A percentile compares a stretch with the other conserved stretches of the same genome.
Conservation (phyloP, 2,329 filamentous ascomycete species). For the Emergomyces pasteurianus region DNA sequence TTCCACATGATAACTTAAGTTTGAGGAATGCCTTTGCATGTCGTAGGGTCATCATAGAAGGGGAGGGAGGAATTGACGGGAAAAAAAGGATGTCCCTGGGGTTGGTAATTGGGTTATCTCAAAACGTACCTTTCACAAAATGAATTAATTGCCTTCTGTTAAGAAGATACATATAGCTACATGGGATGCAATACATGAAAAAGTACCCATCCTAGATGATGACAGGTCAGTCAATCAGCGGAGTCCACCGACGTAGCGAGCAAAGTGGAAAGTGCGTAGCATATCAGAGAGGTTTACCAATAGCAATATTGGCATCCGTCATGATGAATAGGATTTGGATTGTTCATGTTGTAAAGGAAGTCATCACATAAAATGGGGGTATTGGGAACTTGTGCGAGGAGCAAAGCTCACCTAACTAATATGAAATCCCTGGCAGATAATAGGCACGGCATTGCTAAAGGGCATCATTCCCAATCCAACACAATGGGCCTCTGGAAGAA, state of each 20-base stretch:
- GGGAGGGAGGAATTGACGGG: slow-evolving; percentile 6
- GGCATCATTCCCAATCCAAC: neutral
- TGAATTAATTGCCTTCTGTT: neutral
- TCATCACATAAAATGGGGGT: slow-evolving; percentile 25
- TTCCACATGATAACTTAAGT: slow-evolving; percentile 53
- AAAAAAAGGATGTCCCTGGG: slow-evolving; percentile 2
- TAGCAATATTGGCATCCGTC: slow-evolving; percentile 42
- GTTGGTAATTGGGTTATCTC: neutral
- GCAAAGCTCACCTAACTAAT: neutral
- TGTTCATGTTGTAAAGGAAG: slow-evolving; percentile 34
- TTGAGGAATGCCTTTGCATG: slow-evolving; percentile 59
- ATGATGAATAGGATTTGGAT: slow-evolving; percentile 47
- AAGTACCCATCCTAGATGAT: neutral
- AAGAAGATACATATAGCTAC: neutral
- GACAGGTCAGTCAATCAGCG: slow-evolving; percentile 5
- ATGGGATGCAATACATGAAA: neutral
- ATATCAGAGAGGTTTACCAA: slow-evolving; percentile 42
- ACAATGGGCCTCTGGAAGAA: neutral
- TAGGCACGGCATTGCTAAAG: neutral
- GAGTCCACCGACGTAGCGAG: slow-evolving; percentile 1
- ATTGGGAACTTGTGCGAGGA: neutral
- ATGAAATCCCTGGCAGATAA: neutral
- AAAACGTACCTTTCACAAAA: slow-evolving; percentile 33
- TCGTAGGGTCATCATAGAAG: slow-evolving; percentile 48
- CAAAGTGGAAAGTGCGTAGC: slow-evolving; percentile 2